Evolutionary conservation across 148 eudicot genomes (phyloP).

Genomic region (Spergularia bocconei): DNA sequence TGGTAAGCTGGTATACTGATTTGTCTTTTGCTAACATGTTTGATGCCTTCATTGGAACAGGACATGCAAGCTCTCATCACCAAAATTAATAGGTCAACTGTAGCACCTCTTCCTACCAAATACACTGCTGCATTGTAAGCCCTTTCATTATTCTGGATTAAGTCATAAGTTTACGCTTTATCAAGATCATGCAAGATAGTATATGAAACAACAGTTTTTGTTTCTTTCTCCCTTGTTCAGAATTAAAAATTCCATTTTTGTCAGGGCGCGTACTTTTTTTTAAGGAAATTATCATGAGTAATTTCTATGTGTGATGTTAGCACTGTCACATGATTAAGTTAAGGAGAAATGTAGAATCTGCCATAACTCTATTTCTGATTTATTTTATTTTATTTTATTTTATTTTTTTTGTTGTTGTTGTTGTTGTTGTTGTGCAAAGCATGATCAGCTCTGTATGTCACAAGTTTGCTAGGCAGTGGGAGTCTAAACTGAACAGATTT

Average conservation of each 20-base stretch:
- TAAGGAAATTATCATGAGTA: not conserved
- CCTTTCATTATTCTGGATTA: slow-evolving; percentile 11
- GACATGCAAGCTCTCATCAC: slow-evolving; percentile 97
- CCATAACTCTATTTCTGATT: too few species aligned
- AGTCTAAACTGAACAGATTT: too few species aligned
- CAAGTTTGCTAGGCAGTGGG: too few species aligned
- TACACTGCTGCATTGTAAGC: slow-evolving; percentile 92
- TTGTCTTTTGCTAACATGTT: not conserved
- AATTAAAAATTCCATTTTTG: not conserved
- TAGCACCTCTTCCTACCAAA: slow-evolving; percentile 87
- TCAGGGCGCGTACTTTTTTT: not conserved
- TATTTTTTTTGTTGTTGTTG: too few species aligned
- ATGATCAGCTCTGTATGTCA: too few species aligned
- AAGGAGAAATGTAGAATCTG: not conserved
- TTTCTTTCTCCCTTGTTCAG: not conserved
- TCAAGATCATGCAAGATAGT: too few species aligned
- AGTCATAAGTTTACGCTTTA: too few species aligned
- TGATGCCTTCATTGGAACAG: slow-evolving; percentile 40
- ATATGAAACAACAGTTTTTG: not conserved
- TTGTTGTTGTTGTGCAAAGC: not conserved
- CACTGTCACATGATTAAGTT: not conserved
- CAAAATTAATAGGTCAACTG: slow-evolving; percentile 83
- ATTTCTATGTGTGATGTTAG: not conserved
- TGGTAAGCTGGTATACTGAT: not conserved
- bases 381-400: too few species aligned